Base-by-base conservation (phyloP, 2,329 filamentous ascomycete genomes). In the Endocalyx cinctus region DNA sequence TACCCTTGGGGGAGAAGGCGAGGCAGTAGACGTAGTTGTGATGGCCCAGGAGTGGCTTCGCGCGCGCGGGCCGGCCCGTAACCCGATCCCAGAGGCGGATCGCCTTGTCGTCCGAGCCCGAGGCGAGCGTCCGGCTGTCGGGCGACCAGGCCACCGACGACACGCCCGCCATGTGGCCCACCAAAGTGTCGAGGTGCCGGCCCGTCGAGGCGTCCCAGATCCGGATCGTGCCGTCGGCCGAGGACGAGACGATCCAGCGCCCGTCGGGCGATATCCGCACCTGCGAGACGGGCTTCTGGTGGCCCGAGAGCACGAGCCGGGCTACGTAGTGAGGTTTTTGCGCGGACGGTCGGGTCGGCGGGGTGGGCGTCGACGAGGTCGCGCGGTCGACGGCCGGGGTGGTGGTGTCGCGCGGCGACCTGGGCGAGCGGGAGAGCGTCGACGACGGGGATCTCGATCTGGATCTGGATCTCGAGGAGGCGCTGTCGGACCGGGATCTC, bases 1-100 rank as follows among this genome's bases (percentile, higher is more conserved):
- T 98, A 16, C 92, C 92, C 59, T 96, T 97, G 2, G 92, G 92
- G n/a, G 87, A 90, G 60, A 97, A 97, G 5, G 89, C 88, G 20
- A 98, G 70, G 31, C 84, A 87, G 62, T 94, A 95, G 19, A 98
- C 82, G 60, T 97, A 97, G 62, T 94, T 97, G 60, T 96, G 88
- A 52, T 98, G 92, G 3, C 92, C 90, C 16, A 84, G 71, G 45
- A 97, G 69, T 5, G 78, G 74, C 3, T 67, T 66, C 47, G 68
- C 66, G 17, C 70, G 68, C 38, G 70, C 72, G 11, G 74, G 72
- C 6, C 71, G 64, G 0, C 74, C 74, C 15, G 77, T 82, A 13
- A 79, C 70, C 6, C 78, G 66, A 52, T 96, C 86, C 92, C 92
- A 98, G 1, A 98, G 68, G 3, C 92, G 79, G 43, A 98, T 97